These are phyloP conservation scores for Coniochaeta sp. DNA, from an alignment of 2,329 filamentous ascomycete species.

Conservation along the genomic window DNA sequence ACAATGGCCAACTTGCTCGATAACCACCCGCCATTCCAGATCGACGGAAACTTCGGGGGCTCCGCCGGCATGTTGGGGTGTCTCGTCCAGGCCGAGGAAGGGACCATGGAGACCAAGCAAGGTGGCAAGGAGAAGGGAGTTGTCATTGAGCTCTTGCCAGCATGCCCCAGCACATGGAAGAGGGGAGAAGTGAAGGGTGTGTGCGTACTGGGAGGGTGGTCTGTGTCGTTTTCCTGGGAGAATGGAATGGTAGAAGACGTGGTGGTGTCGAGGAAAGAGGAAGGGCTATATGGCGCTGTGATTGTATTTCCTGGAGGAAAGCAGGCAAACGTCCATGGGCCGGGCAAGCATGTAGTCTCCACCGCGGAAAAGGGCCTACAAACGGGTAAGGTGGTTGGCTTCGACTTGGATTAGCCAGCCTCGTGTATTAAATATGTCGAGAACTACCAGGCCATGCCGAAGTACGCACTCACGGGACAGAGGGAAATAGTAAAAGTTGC, in stretches of 20 bases:
- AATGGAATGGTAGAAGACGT: constrained; percentile 10
- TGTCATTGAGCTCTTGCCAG: constrained; percentile 26
- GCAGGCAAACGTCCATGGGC: background rate
- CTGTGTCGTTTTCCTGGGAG: constrained; percentile 29
- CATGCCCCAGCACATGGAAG: constrained; percentile 27
- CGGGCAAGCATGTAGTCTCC: background rate
- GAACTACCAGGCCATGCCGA: too few relatives aligned
- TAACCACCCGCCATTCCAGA: constrained; percentile 39
- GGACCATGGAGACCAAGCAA: constrained; percentile 10
- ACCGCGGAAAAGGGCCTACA: background rate
- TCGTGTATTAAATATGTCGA: too few relatives aligned
- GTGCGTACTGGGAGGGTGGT: constrained; percentile 25
- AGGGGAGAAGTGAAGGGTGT: constrained; percentile 25
- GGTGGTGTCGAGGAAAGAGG: background rate
- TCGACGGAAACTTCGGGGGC: constrained; percentile 43
- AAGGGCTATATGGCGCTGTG: background rate
- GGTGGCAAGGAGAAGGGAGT: constrained; percentile 8
- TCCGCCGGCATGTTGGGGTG: constrained; percentile 39
- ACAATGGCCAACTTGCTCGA: constrained; percentile 38
- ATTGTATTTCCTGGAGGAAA: background rate
- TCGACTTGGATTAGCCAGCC: too few relatives aligned
- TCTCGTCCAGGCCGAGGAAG: constrained; percentile 28
- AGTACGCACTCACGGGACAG: too few relatives aligned
- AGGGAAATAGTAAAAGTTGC: too few relatives aligned
- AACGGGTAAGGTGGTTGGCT: background rate